Evolutionary conservation across 257 asterid genomes (phyloP).

Genomic region (Rhazya stricta): DNA sequence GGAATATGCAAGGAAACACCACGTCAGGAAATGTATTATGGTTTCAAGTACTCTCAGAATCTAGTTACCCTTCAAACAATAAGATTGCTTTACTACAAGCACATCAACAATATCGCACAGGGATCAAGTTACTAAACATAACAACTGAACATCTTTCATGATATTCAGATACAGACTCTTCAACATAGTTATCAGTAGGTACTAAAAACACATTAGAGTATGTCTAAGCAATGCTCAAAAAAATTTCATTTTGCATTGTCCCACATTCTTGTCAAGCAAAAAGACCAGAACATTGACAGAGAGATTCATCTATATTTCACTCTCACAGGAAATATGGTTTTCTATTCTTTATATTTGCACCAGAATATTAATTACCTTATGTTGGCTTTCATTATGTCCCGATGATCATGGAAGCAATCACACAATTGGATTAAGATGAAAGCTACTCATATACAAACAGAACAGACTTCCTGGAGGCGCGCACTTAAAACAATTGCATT

Average conservation of each 20-base stretch:
- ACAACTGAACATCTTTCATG: background rate
- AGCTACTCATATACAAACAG: background rate
- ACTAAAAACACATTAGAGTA: background rate
- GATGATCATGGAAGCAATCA: background rate
- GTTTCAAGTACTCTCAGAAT: background rate
- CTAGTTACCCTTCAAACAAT: background rate
- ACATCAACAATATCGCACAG: background rate
- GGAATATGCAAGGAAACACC: conserved; percentile 13
- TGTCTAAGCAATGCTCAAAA: background rate
- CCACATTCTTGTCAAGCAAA: background rate
- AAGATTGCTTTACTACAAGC: background rate
- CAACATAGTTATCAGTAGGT: background rate
- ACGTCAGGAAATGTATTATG: background rate
- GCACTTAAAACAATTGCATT: too few species aligned
- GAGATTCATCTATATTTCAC: background rate
- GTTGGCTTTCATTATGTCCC: background rate
- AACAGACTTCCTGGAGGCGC: too few species aligned
- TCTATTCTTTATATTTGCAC: background rate
- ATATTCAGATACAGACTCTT: background rate
- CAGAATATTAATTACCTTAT: background rate
- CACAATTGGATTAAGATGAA: background rate
- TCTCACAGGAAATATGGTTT: background rate
- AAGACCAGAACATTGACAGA: background rate
- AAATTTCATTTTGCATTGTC: too few species aligned
- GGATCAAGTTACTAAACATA: background rate